Conservation (phyloP, 495 filamentous ascomycete genomes). For the Xanthoparmelia taractica region DNA sequence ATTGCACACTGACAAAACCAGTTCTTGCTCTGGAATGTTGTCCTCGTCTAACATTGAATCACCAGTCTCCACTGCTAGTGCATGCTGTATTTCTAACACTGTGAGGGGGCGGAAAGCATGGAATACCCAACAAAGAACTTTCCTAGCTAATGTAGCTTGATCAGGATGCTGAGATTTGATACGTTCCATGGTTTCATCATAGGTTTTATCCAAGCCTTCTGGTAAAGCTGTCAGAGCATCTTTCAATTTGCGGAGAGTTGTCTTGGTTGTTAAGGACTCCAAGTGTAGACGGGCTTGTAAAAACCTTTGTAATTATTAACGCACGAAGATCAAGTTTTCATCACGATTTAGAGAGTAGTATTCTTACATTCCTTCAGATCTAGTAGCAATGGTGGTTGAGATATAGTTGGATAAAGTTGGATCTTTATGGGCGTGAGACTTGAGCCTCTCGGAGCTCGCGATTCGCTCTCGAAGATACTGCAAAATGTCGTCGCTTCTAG, state of each 20-base stretch:
- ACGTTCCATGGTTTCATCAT: conserved; percentile 23
- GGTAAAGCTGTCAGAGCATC: conserved; percentile 21
- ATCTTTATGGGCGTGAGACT: conserved; percentile 6
- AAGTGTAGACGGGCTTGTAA: conserved; percentile 26
- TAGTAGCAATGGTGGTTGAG: conserved; percentile 5
- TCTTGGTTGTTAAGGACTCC: conserved; percentile 21
- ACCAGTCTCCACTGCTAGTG: conserved; percentile 23
- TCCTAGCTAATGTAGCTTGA: conserved; percentile 6
- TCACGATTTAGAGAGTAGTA: background rate
- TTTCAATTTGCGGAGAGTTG: conserved; percentile 19
- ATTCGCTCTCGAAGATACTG: conserved; percentile 24
- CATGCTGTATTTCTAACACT: conserved; percentile 24
- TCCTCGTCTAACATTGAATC: conserved; percentile 21
- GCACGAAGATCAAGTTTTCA: background rate
- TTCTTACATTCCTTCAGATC: conserved; percentile 25
- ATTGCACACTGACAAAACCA: conserved; percentile 22
- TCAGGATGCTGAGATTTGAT: conserved; percentile 16
- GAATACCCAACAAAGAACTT: conserved; percentile 23
- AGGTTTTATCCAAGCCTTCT: conserved; percentile 18
- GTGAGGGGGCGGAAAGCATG: conserved; percentile 16
- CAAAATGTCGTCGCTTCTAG: conserved; percentile 27
- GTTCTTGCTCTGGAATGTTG: conserved; percentile 9
- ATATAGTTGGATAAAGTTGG: conserved; percentile 9
- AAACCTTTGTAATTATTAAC: conserved; percentile 17
- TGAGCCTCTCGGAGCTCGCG: conserved; percentile 2